Evolutionary conservation across 192 early-diverging fungal genomes (phyloP).

Genomic region (Umbelopsis vinacea): DNA sequence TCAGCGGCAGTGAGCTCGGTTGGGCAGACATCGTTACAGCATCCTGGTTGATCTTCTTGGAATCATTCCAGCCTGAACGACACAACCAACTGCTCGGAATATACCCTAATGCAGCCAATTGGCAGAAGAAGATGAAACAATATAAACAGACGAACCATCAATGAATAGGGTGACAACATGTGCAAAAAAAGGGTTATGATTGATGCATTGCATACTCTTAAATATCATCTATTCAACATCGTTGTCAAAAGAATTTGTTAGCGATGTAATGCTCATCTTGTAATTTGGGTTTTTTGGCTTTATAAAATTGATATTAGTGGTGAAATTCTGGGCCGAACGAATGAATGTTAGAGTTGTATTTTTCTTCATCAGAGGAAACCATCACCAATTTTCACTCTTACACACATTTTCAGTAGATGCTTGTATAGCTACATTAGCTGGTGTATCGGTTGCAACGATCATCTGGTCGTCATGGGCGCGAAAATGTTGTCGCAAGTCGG

Average conservation of each 20-base stretch:
- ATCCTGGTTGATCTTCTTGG: neutral
- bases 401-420: constrained; percentile 1
- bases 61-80: neutral
- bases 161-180: neutral
- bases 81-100: neutral
- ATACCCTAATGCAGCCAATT: neutral
- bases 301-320: constrained; percentile 7
- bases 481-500: neutral
- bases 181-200: neutral
- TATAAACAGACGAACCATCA: neutral
- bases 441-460: constrained; percentile 14
- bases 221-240: neutral
- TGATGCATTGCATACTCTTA: neutral
- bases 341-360: neutral
- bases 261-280: constrained; percentile 11
- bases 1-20: neutral
- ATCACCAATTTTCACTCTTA: neutral
- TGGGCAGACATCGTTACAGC: neutral
- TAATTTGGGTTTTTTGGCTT: neutral
- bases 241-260: neutral
- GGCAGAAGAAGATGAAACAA: neutral
- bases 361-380: neutral
- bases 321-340: neutral
- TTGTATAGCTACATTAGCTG: neutral
- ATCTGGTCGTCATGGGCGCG: neutral